Percentiles rank a stretch among this genome's conserved stretches.
These are phyloP conservation scores for Chaetomium fimeti DNA, from an alignment of 495 filamentous ascomycete species.

Conservation along the genomic window DNA sequence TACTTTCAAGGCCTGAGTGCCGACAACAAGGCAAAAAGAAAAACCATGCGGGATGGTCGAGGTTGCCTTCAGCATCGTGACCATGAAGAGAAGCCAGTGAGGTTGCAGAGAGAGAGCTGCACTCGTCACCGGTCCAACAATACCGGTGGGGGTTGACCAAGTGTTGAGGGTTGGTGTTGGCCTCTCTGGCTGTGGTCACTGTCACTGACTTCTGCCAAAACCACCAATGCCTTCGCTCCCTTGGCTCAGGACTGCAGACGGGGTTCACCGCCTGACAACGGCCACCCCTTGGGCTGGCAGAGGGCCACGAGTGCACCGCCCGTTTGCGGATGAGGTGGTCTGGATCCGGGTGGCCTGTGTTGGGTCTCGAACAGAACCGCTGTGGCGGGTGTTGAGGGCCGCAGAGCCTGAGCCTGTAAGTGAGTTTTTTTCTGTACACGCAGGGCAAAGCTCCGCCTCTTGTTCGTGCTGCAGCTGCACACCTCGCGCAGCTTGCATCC, in stretches of 20 bases:
- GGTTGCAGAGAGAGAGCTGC: constrained; percentile 17
- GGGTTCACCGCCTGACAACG: constrained; percentile 22
- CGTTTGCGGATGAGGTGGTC: not conserved
- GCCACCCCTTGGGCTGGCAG: constrained; percentile 19
- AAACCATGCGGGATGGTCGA: constrained; percentile 25
- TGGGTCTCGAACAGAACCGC: not conserved
- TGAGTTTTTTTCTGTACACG: constrained; percentile 27
- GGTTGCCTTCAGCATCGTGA: constrained; percentile 19
- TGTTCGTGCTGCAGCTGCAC: constrained; percentile 8
- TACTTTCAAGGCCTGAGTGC: not conserved
- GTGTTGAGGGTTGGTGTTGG: constrained; percentile 3
- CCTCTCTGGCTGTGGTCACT: not conserved
- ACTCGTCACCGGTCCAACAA: constrained; percentile 18
- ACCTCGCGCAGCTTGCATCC: not conserved
- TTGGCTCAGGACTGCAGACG: not conserved
- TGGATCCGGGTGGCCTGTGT: not conserved
- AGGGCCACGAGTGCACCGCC: constrained; percentile 16
- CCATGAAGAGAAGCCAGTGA: constrained; percentile 23
- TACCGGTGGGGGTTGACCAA: constrained; percentile 23
- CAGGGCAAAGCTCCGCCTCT: constrained; percentile 19
- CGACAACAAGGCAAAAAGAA: constrained; percentile 18
- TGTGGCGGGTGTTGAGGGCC: not conserved
- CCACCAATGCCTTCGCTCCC: not conserved
- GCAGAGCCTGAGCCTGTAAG: constrained; percentile 19
- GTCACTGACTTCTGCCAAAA: constrained; percentile 2